These are phyloP conservation scores for Pueraria montana DNA, from an alignment of 306 rosid genomes.

Conservation along the genomic window DNA sequence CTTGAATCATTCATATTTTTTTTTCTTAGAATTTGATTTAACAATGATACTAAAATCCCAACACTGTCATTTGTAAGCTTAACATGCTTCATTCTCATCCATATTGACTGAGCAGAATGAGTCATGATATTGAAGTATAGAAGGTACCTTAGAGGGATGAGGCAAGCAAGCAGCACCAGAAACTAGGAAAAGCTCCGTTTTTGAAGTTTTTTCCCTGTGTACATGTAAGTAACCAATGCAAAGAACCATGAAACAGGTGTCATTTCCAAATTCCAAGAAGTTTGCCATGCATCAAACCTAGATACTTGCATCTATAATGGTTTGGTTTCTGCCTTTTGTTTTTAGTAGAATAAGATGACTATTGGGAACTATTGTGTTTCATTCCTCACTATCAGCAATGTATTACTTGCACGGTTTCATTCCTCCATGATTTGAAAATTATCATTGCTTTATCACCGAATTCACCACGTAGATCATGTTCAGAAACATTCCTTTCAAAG, in stretches of 20 bases:
- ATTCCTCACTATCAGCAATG: slow-evolving; percentile 24
- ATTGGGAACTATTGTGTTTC: slow-evolving; percentile 9
- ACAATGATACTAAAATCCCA: slow-evolving; percentile 16
- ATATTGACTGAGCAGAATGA: slow-evolving; percentile 2
- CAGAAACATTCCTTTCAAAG: neutral
- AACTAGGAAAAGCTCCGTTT: slow-evolving; percentile 47
- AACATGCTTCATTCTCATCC: slow-evolving; percentile 34
- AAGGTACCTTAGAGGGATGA: slow-evolving; percentile 78
- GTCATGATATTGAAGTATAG: slow-evolving; percentile 22
- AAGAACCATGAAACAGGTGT: slow-evolving; percentile 28
- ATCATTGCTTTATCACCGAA: slow-evolving; percentile 34
- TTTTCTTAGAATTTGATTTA: slow-evolving; percentile 16
- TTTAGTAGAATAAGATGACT: slow-evolving; percentile 30
- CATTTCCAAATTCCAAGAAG: slow-evolving; percentile 32
- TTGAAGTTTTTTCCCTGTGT: slow-evolving; percentile 56
- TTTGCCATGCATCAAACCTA: slow-evolving; percentile 28
- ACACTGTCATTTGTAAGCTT: slow-evolving; percentile 25
- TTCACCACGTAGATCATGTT: slow-evolving; percentile 36
- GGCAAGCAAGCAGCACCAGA: slow-evolving; percentile 73
- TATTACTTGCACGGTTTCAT: neutral
- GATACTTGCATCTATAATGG: slow-evolving; percentile 29
- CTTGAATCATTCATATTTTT: neutral
- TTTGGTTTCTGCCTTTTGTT: slow-evolving; percentile 22
- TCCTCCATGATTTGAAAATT: slow-evolving; percentile 38
- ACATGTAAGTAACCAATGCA: slow-evolving; percentile 41